phyloP scores from a whole-genome alignment of 257 asterid genomes.

The Cruciata laevipes region DNA sequence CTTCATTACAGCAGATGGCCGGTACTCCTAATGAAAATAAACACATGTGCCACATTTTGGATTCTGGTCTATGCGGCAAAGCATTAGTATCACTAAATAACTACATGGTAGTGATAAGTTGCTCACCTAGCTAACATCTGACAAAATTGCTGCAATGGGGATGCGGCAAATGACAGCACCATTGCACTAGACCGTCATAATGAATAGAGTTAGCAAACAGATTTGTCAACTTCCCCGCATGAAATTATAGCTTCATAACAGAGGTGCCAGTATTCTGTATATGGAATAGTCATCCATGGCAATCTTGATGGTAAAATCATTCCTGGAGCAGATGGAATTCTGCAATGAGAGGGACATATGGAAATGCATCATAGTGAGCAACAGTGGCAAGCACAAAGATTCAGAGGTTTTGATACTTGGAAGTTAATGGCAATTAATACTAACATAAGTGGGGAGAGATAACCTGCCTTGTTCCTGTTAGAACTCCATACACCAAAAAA shows the following conservation, averaged over 20 bases:
- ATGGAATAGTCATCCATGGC: constrained; percentile 74
- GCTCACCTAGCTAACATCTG: background rate
- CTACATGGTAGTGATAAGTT: background rate
- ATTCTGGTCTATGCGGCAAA: background rate
- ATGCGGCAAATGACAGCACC: background rate
- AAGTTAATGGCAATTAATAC: background rate
- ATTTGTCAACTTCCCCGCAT: constrained; percentile 33
- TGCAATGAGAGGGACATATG: constrained; percentile 21
- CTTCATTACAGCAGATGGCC: background rate
- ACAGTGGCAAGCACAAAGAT: background rate
- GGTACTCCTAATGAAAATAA: background rate
- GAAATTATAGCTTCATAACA: constrained; percentile 53
- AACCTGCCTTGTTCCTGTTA: constrained; percentile 68
- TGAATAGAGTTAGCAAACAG: background rate
- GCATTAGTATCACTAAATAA: background rate
- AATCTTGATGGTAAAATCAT: constrained; percentile 40
- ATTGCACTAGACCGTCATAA: background rate
- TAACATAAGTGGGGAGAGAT: constrained; percentile 4
- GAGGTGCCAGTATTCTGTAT: constrained; percentile 69
- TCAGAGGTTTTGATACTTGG: background rate
- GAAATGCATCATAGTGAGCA: constrained; percentile 4
- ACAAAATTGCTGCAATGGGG: constrained; percentile 1
- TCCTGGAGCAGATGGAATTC: constrained; percentile 43
- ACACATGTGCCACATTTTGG: background rate
- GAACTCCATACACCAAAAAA: constrained; percentile 67